A percentile compares a stretch with the other conserved stretches of the same genome.
Evolutionary conservation across 208 protist species (phyloP).

Genomic region (Leishmania major): DNA sequence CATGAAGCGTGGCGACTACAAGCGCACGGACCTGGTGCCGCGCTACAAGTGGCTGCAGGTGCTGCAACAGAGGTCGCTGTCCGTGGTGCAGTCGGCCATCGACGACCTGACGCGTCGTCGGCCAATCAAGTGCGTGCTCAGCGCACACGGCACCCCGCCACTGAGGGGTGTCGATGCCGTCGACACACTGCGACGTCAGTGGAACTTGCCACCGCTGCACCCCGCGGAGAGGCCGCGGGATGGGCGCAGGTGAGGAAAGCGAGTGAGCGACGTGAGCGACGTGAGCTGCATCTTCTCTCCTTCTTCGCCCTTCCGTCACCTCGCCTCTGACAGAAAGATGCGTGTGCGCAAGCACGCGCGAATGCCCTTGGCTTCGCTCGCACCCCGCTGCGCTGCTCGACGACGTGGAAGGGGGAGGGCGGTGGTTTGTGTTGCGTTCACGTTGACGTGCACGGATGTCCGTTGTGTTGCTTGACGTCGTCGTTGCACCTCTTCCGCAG

Average conservation of each 20-base stretch:
- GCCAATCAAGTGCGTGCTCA: slow-evolving; percentile 52
- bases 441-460: neutral
- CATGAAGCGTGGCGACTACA: slow-evolving; percentile 83
- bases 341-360: neutral
- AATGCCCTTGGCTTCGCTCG: neutral
- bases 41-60: slow-evolving; percentile 80
- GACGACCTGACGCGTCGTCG: slow-evolving; percentile 60
- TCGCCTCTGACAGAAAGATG: neutral
- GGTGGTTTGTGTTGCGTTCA: neutral
- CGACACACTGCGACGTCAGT: slow-evolving; percentile 63
- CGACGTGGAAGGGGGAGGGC: neutral
- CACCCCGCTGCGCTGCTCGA: neutral
- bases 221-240: slow-evolving; percentile 10
- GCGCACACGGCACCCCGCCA: slow-evolving; percentile 77
- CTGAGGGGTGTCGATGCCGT: slow-evolving; percentile 40
- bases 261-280: too few relatives aligned
- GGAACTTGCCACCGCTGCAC: slow-evolving; percentile 60
- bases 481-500: neutral
- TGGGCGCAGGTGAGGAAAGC: neutral
- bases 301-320: neutral
- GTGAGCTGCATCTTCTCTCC: neutral
- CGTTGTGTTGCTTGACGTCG: neutral
- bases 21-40: slow-evolving; percentile 66
- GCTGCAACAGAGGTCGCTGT: slow-evolving; percentile 44
- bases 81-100: slow-evolving; percentile 40